These are phyloP conservation scores for Pisolithus microcarpus DNA, from an alignment of 768 basidiomycete genomes.

Conservation along the genomic window DNA sequence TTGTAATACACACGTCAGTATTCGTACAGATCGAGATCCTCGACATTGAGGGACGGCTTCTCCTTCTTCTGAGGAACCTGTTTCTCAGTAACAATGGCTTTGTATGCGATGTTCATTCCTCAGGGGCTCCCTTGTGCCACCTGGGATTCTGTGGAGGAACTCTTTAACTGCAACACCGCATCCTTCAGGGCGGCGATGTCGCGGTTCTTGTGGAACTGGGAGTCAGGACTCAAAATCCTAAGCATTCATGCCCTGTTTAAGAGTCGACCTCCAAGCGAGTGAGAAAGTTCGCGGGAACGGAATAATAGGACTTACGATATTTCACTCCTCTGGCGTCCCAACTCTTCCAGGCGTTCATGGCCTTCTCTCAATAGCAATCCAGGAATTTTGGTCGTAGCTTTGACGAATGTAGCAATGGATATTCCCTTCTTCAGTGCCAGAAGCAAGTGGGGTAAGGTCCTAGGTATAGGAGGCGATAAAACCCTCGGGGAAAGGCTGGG, in stretches of 20 bases:
- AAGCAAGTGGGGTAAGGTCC: conserved; percentile 35
- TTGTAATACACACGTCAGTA: too few relatives aligned
- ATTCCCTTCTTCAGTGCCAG: conserved; percentile 34
- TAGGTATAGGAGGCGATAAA: conserved; percentile 32
- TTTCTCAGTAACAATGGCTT: conserved; percentile 11
- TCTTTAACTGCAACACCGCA: too few relatives aligned
- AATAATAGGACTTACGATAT: conserved; percentile 3
- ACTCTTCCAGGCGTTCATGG: conserved; percentile 31
- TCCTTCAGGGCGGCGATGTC: too few relatives aligned
- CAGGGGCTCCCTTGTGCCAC: too few relatives aligned
- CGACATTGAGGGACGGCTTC: too few relatives aligned
- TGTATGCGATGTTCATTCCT: too few relatives aligned
- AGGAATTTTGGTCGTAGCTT: conserved; percentile 24
- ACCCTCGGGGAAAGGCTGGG: conserved; percentile 20
- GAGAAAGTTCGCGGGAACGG: neutral
- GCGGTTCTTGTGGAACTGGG: too few relatives aligned
- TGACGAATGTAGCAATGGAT: conserved; percentile 20
- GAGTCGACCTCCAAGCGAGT: conserved; percentile 11
- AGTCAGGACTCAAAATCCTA: too few relatives aligned
- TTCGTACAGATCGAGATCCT: too few relatives aligned
- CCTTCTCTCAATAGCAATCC: conserved; percentile 18
- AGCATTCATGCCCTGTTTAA: too few relatives aligned
- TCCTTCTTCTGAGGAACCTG: too few relatives aligned
- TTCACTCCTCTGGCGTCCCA: conserved; percentile 14
- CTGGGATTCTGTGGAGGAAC: too few relatives aligned